Evolutionary conservation across 2,329 filamentous ascomycete genomes (phyloP).

Genomic region (Aureobasidium sp.): DNA sequence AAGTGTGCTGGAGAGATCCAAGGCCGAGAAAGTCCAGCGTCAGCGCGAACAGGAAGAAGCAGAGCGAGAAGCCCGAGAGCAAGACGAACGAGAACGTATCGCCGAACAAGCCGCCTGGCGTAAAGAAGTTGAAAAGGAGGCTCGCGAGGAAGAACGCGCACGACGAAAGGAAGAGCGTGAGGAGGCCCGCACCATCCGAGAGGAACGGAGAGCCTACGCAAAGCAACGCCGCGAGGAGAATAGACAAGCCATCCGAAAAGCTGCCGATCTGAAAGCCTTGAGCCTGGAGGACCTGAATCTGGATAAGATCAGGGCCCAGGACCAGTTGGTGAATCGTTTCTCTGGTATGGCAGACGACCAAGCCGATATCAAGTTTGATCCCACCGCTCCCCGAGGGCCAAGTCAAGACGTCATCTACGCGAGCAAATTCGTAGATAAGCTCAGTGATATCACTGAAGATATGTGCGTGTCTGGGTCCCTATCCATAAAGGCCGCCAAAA

Average conservation of each 20-base stretch:
- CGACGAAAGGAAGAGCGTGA: not conserved
- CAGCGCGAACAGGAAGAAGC: not conserved
- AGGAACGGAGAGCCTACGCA: not conserved
- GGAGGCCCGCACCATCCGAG: not conserved
- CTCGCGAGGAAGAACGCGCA: not conserved
- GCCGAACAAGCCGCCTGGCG: not conserved
- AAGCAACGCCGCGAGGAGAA: not conserved
- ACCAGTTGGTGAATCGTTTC: not conserved
- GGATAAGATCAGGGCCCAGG: not conserved
- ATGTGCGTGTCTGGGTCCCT: not conserved
- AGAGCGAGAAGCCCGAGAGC: not conserved
- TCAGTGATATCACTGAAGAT: not conserved
- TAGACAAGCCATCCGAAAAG: not conserved
- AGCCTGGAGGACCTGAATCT: not conserved
- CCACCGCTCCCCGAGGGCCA: not conserved
- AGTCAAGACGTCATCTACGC: not conserved
- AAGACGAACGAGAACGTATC: not conserved
- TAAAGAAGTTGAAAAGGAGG: not conserved
- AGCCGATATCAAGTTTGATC: not conserved
- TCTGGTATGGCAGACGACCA: not conserved
- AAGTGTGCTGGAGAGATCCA: not conserved
- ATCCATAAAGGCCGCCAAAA: not conserved
- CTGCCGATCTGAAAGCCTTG: not conserved
- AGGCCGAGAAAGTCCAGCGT: not conserved
- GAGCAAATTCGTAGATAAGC: not conserved